A percentile compares a stretch with the other conserved stretches of the same genome.
Conservation (phyloP, 2,329 filamentous ascomycete genomes). For the Apiospora koreana region DNA sequence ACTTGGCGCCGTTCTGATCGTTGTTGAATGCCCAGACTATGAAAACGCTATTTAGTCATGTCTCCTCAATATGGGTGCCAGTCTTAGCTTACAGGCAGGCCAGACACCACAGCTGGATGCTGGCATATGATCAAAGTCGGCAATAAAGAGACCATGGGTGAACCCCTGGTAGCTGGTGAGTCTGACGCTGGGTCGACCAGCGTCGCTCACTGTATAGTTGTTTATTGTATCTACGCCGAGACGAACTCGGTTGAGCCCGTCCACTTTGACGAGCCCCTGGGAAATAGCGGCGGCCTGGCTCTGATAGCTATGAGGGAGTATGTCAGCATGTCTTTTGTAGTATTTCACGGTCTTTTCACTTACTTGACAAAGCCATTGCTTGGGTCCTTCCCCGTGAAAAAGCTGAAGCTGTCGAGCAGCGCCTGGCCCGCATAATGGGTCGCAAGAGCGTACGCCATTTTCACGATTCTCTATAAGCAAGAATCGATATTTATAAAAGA, state of each 20-base stretch:
- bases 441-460: conserved; percentile 32
- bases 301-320: conserved; percentile 39
- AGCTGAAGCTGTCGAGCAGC: conserved; percentile 46
- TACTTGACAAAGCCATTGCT: conserved; percentile 70
- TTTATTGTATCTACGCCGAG: conserved; percentile 47
- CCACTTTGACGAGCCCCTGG: conserved; percentile 43
- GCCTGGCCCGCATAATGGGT: conserved; percentile 33
- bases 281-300: conserved; percentile 40
- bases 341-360: conserved; percentile 31
- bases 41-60: conserved; percentile 17
- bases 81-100: conserved; percentile 61
- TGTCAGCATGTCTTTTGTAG: not conserved
- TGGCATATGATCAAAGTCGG: conserved; percentile 75
- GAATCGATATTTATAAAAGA: conserved; percentile 1
- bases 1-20: conserved; percentile 45
- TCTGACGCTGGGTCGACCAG: conserved; percentile 62
- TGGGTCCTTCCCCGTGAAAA: conserved; percentile 56
- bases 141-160: conserved; percentile 67
- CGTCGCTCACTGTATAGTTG: conserved; percentile 33
- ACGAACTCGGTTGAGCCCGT: conserved; percentile 43
- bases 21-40: conserved; percentile 51
- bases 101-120: conserved; percentile 69
- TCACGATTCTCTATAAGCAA: not conserved
- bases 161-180: conserved; percentile 66
- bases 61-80: not conserved